Conservation (phyloP, 2,329 filamentous ascomycete genomes). For the Malbranchea cinnamomea region DNA sequence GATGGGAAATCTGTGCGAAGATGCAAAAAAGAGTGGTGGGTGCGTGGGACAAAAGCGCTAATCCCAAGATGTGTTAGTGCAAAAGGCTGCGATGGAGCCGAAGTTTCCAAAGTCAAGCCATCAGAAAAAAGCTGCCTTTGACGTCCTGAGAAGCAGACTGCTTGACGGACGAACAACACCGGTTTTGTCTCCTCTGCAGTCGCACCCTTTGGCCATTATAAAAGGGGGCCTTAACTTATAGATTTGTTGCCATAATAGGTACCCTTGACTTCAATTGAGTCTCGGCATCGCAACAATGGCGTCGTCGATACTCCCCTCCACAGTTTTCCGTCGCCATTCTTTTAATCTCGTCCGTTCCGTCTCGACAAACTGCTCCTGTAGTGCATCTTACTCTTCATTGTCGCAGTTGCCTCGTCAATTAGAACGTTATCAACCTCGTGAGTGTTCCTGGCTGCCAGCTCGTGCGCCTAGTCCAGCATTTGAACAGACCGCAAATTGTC, state of each 20-base stretch:
- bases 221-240: too few species aligned
- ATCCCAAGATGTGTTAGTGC: constrained; percentile 3
- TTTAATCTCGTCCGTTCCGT: constrained; percentile 9
- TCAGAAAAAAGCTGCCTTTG: too few species aligned
- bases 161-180: too few species aligned
- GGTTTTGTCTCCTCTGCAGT: too few species aligned
- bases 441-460: too few species aligned
- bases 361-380: constrained; percentile 2
- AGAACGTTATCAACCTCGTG: constrained; percentile 5
- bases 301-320: constrained; percentile 14
- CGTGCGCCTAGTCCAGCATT: too few species aligned
- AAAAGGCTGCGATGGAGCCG: not conserved
- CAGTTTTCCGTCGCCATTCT: constrained; percentile 22
- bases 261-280: too few species aligned
- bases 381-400: constrained; percentile 3
- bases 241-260: too few species aligned
- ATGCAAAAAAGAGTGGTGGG: constrained; percentile 6
- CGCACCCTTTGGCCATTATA: too few species aligned
- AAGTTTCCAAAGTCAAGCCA: too few species aligned
- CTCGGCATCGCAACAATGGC: constrained; percentile 4
- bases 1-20: constrained; percentile 2
- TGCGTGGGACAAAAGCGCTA: constrained; percentile 5
- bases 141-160: too few species aligned
- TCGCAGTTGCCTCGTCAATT: constrained; percentile 5
- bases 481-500: too few species aligned